phyloP scores from a whole-genome alignment of 2,329 filamentous ascomycete genomes.

The Endoconidiophora polonica region DNA sequence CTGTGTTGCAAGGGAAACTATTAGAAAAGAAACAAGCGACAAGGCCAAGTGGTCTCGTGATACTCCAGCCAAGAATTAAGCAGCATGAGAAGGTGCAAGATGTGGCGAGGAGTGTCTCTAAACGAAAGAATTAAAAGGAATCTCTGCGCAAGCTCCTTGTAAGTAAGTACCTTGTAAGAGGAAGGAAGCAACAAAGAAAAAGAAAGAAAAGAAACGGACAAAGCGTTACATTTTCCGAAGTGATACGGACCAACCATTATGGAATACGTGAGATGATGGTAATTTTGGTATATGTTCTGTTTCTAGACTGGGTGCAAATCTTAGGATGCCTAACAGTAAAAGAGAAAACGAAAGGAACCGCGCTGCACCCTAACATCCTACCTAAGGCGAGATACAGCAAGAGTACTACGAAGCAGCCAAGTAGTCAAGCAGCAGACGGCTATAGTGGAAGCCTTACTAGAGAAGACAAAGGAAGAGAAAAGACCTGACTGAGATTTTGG shows the following conservation, averaged over 20 bases:
- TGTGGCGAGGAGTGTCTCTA: constrained; percentile 8
- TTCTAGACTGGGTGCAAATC: not conserved
- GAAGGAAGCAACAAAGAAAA: not conserved
- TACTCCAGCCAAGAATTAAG: too few relatives aligned
- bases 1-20: not conserved
- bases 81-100: constrained; percentile 2
- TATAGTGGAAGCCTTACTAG: too few relatives aligned
- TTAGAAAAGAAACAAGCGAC: not conserved
- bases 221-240: too few relatives aligned
- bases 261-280: not conserved
- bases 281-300: not conserved
- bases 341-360: not conserved
- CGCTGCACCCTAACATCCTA: too few relatives aligned
- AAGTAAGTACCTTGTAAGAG: not conserved
- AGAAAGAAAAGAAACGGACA: not conserved
- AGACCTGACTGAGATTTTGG: not conserved
- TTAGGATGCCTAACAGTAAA: too few relatives aligned
- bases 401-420: too few relatives aligned
- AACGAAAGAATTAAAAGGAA: not conserved
- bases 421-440: too few relatives aligned
- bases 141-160: not conserved
- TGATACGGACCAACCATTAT: too few relatives aligned
- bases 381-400: too few relatives aligned
- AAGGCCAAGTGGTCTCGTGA: too few relatives aligned
- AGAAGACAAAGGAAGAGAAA: not conserved